Evolutionary conservation across 768 basidiomycete species (phyloP), one percentile per base, ranked within the genome.

Genomic region (Lentinula lateritia): DNA sequence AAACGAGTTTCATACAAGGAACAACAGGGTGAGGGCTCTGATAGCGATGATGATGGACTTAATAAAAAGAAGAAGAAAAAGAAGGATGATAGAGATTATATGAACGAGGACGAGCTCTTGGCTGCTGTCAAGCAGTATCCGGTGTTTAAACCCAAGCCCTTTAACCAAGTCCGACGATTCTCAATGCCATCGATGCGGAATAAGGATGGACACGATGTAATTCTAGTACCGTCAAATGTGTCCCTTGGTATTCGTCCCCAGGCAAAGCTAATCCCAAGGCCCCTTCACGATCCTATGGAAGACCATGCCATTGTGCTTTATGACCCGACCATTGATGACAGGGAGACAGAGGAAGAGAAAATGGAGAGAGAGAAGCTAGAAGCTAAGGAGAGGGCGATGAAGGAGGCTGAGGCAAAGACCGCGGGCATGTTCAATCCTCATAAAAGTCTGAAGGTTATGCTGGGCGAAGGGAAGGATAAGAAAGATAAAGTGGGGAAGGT

Each of bases 251-350:
- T 92, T 58, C 85, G 95, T 12, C 89, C 92, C 0, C 87, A 85
- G 61, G 80, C 88, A 0, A 90, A 84, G 66, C 75, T 97, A 62
- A 83, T 90, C 53, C 97, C 97, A 16, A 82, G 95, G 20, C 97
- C 97, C 5, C 77, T 98, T n/a, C 90, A 95, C 67, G 94, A 99
- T 71, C 97, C 95, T 1, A 95, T 99, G 92, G 87, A 91, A 54
- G 95, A 98, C 67, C 95, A 98, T 73, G 95, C 96, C 0, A 97
- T 99, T 63, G 96, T 99, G 2, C 75, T 98, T 13, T 99, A 93
- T 70, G 97, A 98, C 68, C 97, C 97, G 0, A 98, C 97, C 0
- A 87, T 96, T 52, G 95, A 99, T 69, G 89, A 92, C 69, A 78
- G 89, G 65, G 94, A 95, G 72, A 93, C 93, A 0, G 91, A 93